Evolutionary conservation across 129 eudicot genomes (phyloP), one percentile per base, ranked within the genome.

Genomic region (Cynara cardunculus): DNA sequence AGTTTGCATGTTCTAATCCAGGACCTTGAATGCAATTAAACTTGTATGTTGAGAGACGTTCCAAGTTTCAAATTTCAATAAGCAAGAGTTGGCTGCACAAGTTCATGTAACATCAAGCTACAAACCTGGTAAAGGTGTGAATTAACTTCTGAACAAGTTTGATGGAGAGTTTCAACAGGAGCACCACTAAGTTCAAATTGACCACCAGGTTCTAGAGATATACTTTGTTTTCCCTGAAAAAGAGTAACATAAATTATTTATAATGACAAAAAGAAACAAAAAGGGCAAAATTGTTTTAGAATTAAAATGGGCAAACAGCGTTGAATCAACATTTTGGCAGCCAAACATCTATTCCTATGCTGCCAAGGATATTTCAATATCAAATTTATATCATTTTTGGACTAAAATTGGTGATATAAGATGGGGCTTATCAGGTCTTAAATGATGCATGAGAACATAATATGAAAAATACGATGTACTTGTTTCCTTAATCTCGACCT

Each of bases 121-220:
- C 84, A 72, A 46, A 95, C 99, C 95, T 95, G 99, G 87, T 95
- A 95, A 80, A 95, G 99, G 74, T 95, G 99, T 30, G 99, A 92
- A 87, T 95, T 92, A 25, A 95, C 97, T 85, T 95, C 99, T 1
- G 97, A 97, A 81, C 99, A 95, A 39, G 99, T 95, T 86, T 95
- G 99, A 88, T 95, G 99, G 34, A 95, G 88, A 77, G 99, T 95
- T 90, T 95, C 97, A 82, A 95, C 88, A 69, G 99, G 97, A 59
- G 99, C 99, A 72, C 99, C 99, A 85, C 99, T 95, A 62, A 95
- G 97, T 87, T 95, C 99, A 84, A 95, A 95, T 62, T 95, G 99
- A 75, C 99, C 99, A 31, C 99, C 99, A 72, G 99, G 97, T 84
- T 95, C 99, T 77, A 95, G 73, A 39, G 99, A 95, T 90, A 95